phyloP scores from a whole-genome alignment of 345 rosid genomes.

The thale cress (Arabidopsis thaliana) region TAIR10.1 NC_003070.9:27631501-27632000 shows the following conservation, averaged over 20 bases:
- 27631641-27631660: background rate
- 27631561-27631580: constrained; percentile 78
- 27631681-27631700: background rate
- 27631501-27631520: background rate
- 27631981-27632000: constrained; percentile 64
- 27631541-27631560: background rate
- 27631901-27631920: constrained; percentile 66
- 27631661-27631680: no score
- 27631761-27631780: constrained; percentile 90
- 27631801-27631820: constrained; percentile 67
- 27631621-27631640: constrained; percentile 78
- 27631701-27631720: constrained; percentile 46
- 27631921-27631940: constrained; percentile 64
- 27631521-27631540: background rate
- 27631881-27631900: constrained; percentile 53
- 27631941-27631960: constrained; percentile 94
- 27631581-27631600: constrained; percentile 92
- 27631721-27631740: constrained; percentile 72
- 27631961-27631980: constrained; percentile 96
- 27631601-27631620: constrained; percentile 86
- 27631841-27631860: background rate
- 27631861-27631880: background rate
- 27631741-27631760: constrained; percentile 64
- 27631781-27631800: constrained; percentile 97
- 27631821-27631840: background rate